These are phyloP conservation scores for Mycena sp. DNA, from an alignment of 1,284 basidiomycete species.

Conservation along the genomic window DNA sequence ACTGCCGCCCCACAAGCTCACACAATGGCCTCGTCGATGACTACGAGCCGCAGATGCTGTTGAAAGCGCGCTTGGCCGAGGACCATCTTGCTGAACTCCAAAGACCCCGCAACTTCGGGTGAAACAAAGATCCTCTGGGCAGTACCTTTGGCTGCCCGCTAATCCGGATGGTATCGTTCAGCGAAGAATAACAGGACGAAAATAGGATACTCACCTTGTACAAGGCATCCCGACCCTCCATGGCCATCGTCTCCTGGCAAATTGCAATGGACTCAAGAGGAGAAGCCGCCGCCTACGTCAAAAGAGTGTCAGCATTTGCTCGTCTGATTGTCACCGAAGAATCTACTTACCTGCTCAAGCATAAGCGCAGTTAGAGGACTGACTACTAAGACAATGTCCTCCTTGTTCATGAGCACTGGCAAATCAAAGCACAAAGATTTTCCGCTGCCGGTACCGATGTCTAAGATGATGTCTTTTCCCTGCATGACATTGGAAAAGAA, in stretches of 20 bases:
- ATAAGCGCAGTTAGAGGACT: constrained; percentile 29
- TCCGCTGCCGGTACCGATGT: no score
- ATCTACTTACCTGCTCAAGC: constrained; percentile 10
- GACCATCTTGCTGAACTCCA: constrained; percentile 21
- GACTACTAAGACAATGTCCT: constrained; percentile 28
- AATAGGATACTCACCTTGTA: not conserved
- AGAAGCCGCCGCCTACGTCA: constrained; percentile 4
- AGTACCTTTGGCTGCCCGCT: not conserved
- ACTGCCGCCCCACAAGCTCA: constrained; percentile 26
- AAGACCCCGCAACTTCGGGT: constrained; percentile 23
- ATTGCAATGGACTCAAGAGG: constrained; percentile 3
- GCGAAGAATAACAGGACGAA: not conserved
- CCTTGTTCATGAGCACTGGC: not conserved
- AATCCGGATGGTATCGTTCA: not conserved
- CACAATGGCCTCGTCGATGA: constrained; percentile 30
- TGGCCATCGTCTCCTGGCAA: not conserved
- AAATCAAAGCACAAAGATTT: no score
- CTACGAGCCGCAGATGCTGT: constrained; percentile 10
- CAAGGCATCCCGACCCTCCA: not conserved
- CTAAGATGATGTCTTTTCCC: no score
- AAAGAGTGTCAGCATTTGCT: no score
- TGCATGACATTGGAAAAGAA: no score
- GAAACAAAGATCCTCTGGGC: constrained; percentile 21
- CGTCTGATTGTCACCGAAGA: no score
- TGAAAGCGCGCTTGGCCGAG: constrained; percentile 10